These are phyloP conservation scores for Pterocarpus santalinus DNA, from an alignment of 306 rosid species.

Conservation along the genomic window DNA sequence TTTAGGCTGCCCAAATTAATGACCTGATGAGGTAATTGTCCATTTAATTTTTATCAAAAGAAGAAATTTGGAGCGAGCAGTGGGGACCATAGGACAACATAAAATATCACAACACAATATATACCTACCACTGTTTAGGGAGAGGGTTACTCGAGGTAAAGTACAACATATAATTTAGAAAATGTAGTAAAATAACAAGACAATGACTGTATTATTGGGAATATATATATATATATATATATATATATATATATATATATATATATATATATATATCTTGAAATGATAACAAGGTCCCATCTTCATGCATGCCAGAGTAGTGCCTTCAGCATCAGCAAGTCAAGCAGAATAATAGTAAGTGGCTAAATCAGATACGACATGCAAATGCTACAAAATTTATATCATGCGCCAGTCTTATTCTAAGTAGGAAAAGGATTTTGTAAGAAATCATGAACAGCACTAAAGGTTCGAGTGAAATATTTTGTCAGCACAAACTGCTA, in stretches of 20 bases:
- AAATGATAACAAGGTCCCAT: neutral
- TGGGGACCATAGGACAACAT: neutral
- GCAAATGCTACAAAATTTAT: constrained; percentile 22
- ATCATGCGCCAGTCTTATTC: constrained; percentile 28
- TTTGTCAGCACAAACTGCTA: constrained; percentile 56
- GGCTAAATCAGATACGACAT: constrained; percentile 1
- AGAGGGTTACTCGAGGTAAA: neutral
- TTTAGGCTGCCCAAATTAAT: too few species aligned
- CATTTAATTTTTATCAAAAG: neutral
- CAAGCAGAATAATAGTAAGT: neutral
- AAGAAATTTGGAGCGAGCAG: neutral
- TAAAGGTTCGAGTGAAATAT: constrained; percentile 53
- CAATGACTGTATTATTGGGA: neutral
- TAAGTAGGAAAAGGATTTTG: constrained; percentile 39
- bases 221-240: neutral
- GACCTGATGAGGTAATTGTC: too few species aligned
- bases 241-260: too few species aligned
- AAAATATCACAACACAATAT: too few species aligned
- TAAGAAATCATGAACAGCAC: constrained; percentile 29
- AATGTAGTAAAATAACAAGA: neutral
- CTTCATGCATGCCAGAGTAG: constrained; percentile 1
- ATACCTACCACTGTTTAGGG: neutral
- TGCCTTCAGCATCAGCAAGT: constrained; percentile 14
- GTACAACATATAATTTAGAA: neutral
- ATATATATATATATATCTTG: neutral